These are phyloP conservation scores for Paraphoma chrysanthemicola DNA, from an alignment of 2,329 filamentous ascomycete species.

Conservation along the genomic window DNA sequence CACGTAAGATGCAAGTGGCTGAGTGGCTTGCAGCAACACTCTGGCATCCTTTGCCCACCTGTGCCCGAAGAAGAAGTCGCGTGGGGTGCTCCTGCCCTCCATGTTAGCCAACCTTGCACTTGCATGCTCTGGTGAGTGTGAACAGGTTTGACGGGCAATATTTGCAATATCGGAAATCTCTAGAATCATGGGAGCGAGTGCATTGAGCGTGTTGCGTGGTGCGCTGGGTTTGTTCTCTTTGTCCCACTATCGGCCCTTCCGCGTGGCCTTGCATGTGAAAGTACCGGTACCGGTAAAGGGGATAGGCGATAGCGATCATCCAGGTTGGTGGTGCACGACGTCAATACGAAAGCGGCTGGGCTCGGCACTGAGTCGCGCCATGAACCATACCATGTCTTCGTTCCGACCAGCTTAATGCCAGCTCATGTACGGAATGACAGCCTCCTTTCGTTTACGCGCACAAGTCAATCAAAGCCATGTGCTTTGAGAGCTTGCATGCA, in stretches of 20 bases:
- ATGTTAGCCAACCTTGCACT: not conserved
- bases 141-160: not conserved
- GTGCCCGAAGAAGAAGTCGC: slow-evolving; percentile 25
- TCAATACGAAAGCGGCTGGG: not conserved
- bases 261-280: slow-evolving; percentile 3
- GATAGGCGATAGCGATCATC: not conserved
- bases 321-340: not conserved
- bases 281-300: not conserved
- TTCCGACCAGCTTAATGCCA: too few species aligned
- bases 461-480: too few species aligned
- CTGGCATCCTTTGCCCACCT: slow-evolving; percentile 21
- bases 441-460: too few species aligned
- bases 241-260: not conserved
- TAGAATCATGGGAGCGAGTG: too few species aligned
- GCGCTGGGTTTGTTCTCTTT: not conserved
- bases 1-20: slow-evolving; percentile 36
- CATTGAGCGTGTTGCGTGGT: too few species aligned
- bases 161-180: too few species aligned
- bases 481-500: too few species aligned
- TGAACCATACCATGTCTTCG: slow-evolving; percentile 11
- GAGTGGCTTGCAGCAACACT: slow-evolving; percentile 25
- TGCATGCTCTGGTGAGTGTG: not conserved
- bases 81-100: slow-evolving; percentile 16
- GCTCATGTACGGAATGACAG: too few species aligned
- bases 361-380: slow-evolving; percentile 13